Base-by-base conservation (phyloP, 2,329 filamentous ascomycete genomes). In the Talaromyces sp. region DNA sequence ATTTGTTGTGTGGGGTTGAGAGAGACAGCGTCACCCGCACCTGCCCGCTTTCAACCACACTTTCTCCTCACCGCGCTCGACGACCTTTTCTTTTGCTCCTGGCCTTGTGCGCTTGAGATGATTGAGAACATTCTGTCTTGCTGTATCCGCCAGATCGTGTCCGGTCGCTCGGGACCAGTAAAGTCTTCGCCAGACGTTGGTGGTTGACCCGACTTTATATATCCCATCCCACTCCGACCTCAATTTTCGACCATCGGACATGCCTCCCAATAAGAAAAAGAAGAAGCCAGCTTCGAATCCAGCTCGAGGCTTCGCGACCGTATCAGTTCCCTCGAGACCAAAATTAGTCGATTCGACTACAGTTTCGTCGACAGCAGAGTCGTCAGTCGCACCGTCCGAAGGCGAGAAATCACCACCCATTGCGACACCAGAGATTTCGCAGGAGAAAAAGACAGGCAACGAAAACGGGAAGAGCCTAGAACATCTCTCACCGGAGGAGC, bases 231-330 rank as follows among this genome's bases (percentile, higher is more conserved):
- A 29, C 24, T 10, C 2, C 19, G 17, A 24, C 43, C 19, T 46
- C 43, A 46, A 24, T 12, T 24, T 46, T 21, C 5, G 14, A 26
- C 24, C 27, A 31, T 11, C 26, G 29, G 56, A 60, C 27, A 93
- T 93, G 90, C 88, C 89, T 43, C 72, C 77, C 14, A 79, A 80
- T 63, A 89, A 91, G 76, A 96, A 96, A 79, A 96, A 97, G 80
- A 95, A 91, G 81, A 97, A 97, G 83, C 83, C 89, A 59, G 85
- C 85, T 27, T 85, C 88, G 32, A 97, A 97, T 75, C 91, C 92
- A 62, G 91, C 92, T 43, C 84, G 94, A 74, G 94, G 92, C 19
- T 96, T 97, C 77, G 91, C 93, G 65, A 99, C 94, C 5, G 95
- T 91, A 12, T 97, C 93, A 1, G 84, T 96, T 62, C 91, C 92